Evolutionary conservation across 768 basidiomycete species (phyloP).

Genomic region (Pleurotus sapidus): DNA sequence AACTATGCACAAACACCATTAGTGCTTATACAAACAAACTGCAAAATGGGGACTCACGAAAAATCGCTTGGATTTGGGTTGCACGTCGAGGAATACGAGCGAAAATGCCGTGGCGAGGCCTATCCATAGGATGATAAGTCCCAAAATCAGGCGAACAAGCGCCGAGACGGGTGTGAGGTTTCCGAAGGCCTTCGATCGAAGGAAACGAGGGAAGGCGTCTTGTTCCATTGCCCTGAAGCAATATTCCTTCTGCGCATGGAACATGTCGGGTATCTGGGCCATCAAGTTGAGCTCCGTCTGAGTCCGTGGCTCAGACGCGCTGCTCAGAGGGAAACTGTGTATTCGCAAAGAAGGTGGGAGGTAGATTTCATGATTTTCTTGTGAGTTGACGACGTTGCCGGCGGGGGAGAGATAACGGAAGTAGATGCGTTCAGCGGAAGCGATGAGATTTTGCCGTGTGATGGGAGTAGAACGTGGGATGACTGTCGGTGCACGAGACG

Average conservation of each 20-base stretch:
- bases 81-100: conserved; percentile 89
- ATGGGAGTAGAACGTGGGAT: conserved; percentile 92
- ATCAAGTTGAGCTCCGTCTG: conserved; percentile 68
- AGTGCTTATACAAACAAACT: conserved; percentile 6
- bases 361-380: conserved; percentile 97
- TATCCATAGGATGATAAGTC: conserved; percentile 90
- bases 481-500: conserved; percentile 88
- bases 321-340: conserved; percentile 83
- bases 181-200: conserved; percentile 96
- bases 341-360: conserved; percentile 92
- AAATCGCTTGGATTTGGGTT: conserved; percentile 88
- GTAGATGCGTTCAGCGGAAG: conserved; percentile 94
- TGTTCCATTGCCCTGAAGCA: conserved; percentile 96
- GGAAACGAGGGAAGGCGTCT: conserved; percentile 90
- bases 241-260: conserved; percentile 96
- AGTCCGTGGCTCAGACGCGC: conserved; percentile 66
- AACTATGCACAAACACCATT: conserved; percentile 48
- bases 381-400: conserved; percentile 69
- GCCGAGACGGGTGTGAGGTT: conserved; percentile 93
- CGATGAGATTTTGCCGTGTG: conserved; percentile 83
- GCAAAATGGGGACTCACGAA: conserved; percentile 63
- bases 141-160: conserved; percentile 80
- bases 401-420: conserved; percentile 88
- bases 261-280: conserved; percentile 94
- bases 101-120: conserved; percentile 89